Percentiles rank a stretch among this genome's conserved stretches.
phyloP scores from a whole-genome alignment of 768 basidiomycete species.

The Podaxis sp. region DNA sequence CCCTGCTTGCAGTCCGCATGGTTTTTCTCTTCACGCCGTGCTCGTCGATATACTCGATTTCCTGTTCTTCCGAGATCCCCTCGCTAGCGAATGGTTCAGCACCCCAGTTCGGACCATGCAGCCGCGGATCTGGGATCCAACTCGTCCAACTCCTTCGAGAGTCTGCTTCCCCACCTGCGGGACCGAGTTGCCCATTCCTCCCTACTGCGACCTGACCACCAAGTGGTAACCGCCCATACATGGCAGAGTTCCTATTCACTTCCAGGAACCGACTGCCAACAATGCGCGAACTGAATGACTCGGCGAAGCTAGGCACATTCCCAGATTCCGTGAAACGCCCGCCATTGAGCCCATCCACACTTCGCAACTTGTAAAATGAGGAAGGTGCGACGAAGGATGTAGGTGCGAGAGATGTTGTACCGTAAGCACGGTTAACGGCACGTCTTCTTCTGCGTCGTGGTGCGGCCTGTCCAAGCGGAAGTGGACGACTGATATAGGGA shows the following conservation, averaged over 20 bases:
- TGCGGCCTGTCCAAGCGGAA: conserved; percentile 44
- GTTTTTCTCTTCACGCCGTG: conserved; percentile 27
- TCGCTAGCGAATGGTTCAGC: conserved; percentile 19
- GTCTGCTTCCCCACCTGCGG: conserved; percentile 23
- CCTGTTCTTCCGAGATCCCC: conserved; percentile 19
- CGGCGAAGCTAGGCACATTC: conserved; percentile 46
- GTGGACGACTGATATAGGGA: conserved; percentile 69
- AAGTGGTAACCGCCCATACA: conserved; percentile 58
- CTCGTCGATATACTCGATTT: conserved; percentile 37
- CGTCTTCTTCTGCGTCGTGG: conserved; percentile 44
- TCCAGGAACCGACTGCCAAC: conserved; percentile 75
- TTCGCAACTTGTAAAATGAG: conserved; percentile 73
- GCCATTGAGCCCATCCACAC: conserved; percentile 58
- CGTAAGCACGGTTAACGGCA: conserved; percentile 62
- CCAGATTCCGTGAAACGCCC: conserved; percentile 53
- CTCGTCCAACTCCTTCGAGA: conserved; percentile 30
- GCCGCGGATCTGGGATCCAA: conserved; percentile 52
- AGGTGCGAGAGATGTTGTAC: conserved; percentile 68
- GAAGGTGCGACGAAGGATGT: conserved; percentile 80
- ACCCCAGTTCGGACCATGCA: conserved; percentile 57
- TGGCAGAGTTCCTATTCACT: conserved; percentile 58
- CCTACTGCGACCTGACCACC: conserved; percentile 58
- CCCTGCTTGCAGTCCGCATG: neutral
- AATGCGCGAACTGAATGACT: conserved; percentile 62
- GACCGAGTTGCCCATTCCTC: conserved; percentile 48